These are phyloP conservation scores for Pestalotiopsis sp. DNA, from an alignment of 2,329 filamentous ascomycete genomes.

Conservation along the genomic window DNA sequence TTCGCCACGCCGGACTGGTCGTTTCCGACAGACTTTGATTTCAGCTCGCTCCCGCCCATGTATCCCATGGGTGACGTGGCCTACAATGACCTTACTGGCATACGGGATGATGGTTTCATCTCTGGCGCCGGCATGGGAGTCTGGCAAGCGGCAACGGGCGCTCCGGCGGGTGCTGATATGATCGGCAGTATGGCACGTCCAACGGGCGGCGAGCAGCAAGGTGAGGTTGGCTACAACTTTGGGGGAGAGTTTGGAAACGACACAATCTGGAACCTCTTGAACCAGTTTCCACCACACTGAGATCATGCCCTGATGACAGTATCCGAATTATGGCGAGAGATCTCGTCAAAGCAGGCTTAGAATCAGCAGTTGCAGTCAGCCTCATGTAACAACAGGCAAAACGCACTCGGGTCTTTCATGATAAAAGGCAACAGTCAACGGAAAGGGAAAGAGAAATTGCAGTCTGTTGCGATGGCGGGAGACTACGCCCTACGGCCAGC, in stretches of 20 bases:
- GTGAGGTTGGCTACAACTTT: constrained; percentile 50
- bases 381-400: too few relatives aligned
- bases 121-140: constrained; percentile 18
- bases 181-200: constrained; percentile 14
- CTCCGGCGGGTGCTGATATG: constrained; percentile 16
- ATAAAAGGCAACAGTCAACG: too few relatives aligned
- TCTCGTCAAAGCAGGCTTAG: neutral
- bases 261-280: constrained; percentile 60
- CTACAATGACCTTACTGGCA: constrained; percentile 57
- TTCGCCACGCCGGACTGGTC: constrained; percentile 37
- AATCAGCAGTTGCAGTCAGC: neutral
- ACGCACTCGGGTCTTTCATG: too few relatives aligned
- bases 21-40: constrained; percentile 49
- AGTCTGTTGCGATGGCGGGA: too few relatives aligned
- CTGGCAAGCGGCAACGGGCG: constrained; percentile 5
- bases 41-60: constrained; percentile 55
- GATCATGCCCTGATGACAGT: neutral
- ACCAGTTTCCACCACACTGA: constrained; percentile 44
- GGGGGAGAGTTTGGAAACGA: constrained; percentile 57
- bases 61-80: constrained; percentile 61
- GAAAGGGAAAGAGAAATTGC: too few relatives aligned
- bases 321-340: neutral
- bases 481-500: too few relatives aligned
- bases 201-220: constrained; percentile 12
- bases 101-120: constrained; percentile 30